Base-by-base conservation (phyloP, 352 stramenopile species). In the Phytophthora quininea region DNA sequence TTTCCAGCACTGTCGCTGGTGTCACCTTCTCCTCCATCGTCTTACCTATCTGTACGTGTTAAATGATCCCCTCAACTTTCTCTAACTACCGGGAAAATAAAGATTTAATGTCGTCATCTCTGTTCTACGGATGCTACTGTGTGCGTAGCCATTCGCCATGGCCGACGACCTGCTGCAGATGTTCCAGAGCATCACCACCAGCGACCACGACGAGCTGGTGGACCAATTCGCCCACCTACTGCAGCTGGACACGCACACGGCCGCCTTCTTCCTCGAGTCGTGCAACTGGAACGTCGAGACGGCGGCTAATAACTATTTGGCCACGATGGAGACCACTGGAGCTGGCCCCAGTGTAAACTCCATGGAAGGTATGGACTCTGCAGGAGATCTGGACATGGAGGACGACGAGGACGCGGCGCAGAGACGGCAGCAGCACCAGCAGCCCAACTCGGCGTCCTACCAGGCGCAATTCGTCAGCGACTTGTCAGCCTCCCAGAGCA, bases 221-320 rank as follows among this genome's bases (percentile, higher is more conserved):
- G 84, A 93, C 47, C 88, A 96, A 60, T 96, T 96, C 67, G 82
- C 85, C 24, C 76, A 88, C 54, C 63, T 96, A 35, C 61, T 96
- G 67, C 71, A 93, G 62, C 64, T 91, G 51, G 84, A 94, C 63
- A 68, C 76, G 14, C 61, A 77, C 43, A 94, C 85, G 42, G 87
- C 86, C 46, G 82, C 71, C 50, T 96, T 96, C 68, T 96, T 94
- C 65, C 80, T 96, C 56, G 88, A 96, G 58, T 93, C 86, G 62
- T 91, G 79, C 56, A 96, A 94, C 74, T 96, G 88, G 88, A 96
- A 96, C 73, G 86, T 96, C 29, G 86, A 96, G 60, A 89, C 83
- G 45, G 88, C 88, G 10, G 86, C 74, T 7, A 96, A 96, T 60
- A 93, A 89, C 59, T 96, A 94, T 59, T 64, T 96, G 33, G 72